A percentile compares a stretch with the other conserved stretches of the same genome.
Conservation (phyloP, 2,329 filamentous ascomycete species). For the Coccinonectria pachysandricola region DNA sequence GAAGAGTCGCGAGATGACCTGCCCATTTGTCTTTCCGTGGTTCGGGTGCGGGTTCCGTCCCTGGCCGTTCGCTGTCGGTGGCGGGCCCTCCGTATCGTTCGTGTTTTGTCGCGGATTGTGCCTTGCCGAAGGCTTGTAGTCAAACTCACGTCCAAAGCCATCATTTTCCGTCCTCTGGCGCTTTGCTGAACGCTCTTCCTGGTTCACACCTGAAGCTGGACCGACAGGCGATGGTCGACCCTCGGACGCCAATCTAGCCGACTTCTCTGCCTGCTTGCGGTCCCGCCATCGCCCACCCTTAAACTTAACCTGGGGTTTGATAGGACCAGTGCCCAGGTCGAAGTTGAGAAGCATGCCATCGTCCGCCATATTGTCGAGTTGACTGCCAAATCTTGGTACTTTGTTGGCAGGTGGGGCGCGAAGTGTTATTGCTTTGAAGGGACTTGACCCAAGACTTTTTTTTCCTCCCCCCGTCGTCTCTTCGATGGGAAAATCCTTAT, state of each 20-base stretch:
- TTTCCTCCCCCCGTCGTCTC: too few relatives aligned
- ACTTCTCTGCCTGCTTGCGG: slow-evolving; percentile 55
- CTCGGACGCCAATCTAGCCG: slow-evolving; percentile 19
- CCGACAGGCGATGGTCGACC: too few relatives aligned
- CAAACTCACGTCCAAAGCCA: slow-evolving; percentile 7
- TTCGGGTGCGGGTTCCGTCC: slow-evolving; percentile 14
- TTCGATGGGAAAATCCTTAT: too few relatives aligned
- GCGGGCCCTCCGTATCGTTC: slow-evolving; percentile 9
- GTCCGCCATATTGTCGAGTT: slow-evolving; percentile 61
- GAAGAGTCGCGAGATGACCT: slow-evolving; percentile 85
- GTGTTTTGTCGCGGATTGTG: slow-evolving; percentile 6
- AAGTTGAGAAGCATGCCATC: slow-evolving; percentile 95
- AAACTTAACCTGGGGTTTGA: slow-evolving; percentile 55
- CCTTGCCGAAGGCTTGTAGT: slow-evolving; percentile 8
- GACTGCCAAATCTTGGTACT: slow-evolving; percentile 8
- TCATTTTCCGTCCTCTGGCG: slow-evolving; percentile 28
- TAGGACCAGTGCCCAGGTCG: slow-evolving; percentile 57
- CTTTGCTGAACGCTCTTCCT: slow-evolving; percentile 31
- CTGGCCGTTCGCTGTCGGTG: slow-evolving; percentile 6
- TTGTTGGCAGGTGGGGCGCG: slow-evolving; percentile 14
- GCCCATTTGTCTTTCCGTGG: slow-evolving; percentile 23
- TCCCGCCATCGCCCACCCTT: slow-evolving; percentile 94
- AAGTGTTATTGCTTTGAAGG: slow-evolving; percentile 1
- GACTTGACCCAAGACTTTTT: too few relatives aligned
- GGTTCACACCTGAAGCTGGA: too few relatives aligned